Conservation (phyloP, 176 grass and related monocot genomes). For the Areca catechu region DNA sequence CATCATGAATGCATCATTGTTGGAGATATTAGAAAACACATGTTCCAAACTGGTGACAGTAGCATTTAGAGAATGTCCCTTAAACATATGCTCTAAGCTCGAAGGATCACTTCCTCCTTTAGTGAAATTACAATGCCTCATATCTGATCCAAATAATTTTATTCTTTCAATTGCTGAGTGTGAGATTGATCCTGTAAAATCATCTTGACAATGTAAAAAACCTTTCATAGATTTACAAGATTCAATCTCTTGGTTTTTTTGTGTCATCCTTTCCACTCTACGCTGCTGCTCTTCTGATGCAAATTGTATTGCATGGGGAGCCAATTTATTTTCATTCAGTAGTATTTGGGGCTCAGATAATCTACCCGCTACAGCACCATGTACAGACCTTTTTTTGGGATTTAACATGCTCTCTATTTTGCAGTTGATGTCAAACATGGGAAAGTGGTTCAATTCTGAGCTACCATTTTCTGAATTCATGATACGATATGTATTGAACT, state of each 20-base stretch:
- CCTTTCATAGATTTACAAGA: constrained; percentile 12
- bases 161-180: constrained; percentile 20
- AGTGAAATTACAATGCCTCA: constrained; percentile 24
- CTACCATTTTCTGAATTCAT: constrained; percentile 21
- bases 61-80: constrained; percentile 20
- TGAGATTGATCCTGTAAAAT: constrained; percentile 15
- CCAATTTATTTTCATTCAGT: constrained; percentile 26
- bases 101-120: constrained; percentile 27
- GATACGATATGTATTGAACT: too few species aligned
- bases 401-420: constrained; percentile 43
- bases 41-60: constrained; percentile 24
- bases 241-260: constrained; percentile 16
- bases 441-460: constrained; percentile 40
- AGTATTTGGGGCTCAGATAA: constrained; percentile 26
- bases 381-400: constrained; percentile 21
- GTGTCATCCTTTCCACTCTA: constrained; percentile 10
- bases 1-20: neutral
- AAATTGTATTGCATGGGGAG: constrained; percentile 25
- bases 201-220: constrained; percentile 13
- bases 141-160: constrained; percentile 26
- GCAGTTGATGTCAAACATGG: constrained; percentile 42
- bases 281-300: constrained; percentile 23
- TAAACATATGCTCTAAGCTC: constrained; percentile 20
- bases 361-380: constrained; percentile 13
- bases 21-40: constrained; percentile 4